Evolutionary conservation across 257 asterid species (phyloP), one percentile per base, ranked within the genome.

Genomic region (Buddleja alternifolia): DNA sequence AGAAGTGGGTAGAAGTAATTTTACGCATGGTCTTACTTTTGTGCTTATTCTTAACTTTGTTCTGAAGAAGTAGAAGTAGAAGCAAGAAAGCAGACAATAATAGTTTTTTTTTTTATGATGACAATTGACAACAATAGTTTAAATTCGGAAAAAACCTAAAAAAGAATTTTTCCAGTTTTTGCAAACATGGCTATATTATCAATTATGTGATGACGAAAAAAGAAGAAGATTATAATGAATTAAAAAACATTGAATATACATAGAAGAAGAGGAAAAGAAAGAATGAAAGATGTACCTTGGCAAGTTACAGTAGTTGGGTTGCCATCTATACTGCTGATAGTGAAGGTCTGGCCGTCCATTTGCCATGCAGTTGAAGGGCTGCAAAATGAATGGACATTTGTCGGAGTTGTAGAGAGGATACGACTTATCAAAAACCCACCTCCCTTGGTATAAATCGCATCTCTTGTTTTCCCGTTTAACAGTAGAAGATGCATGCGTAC

Each of bases 241-340:
- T 55, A 45, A 12, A 12, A 46, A 19, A 21, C 11, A 46, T 14
- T 46, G 20, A 46, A 46, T 8, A 3, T 50, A 4, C 0, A 11
- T 11, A 21, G 6, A 17, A 23, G 2, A 7, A 39, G 10, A 61
- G 25, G 34, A 29, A 19, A 40, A 17, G 20, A 2, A 39, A 41
- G 11, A 21, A 29, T 8, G 2, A 10, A 4, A 14, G 9, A 16
- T 2, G 15, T 70, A 81, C 90, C 79, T 79, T 10, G 71, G 69
- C 58, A 84, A 60, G 56, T 72, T 70, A 47, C 87, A 84, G 16
- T 75, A 29, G 10, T n/a, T 2, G 67, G 90, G 90, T 24, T 79
- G 85, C 90, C 90, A 84, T 63, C 84, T 67, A 39, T 79, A 82
- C 32, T 77, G 81, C 72, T 73, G 83, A 40, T 83, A 81, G 1